Evolutionary conservation across 192 early-diverging fungal genomes (phyloP), one percentile per base, ranked within the genome.

Genomic region (Coemansia nantahalensis): DNA sequence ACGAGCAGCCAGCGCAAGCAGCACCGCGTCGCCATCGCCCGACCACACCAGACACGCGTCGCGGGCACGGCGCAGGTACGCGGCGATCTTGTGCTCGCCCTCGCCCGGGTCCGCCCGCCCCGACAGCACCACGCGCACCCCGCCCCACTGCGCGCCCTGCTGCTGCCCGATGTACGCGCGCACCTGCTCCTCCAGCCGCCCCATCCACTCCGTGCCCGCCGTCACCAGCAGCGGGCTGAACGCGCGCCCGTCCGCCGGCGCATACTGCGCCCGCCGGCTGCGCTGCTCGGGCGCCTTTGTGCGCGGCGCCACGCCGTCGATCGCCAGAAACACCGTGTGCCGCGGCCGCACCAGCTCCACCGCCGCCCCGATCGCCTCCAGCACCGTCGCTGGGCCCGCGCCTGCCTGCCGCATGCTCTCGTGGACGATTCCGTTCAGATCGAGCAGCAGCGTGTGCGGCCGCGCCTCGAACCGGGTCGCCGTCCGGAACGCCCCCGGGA

Each of bases 11-110:
- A 99, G 63, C 3, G 91, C 92, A n/a, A 99, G 78, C 84, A 99
- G 89, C 51, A 97, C 89, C 13, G 94, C 70, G 78, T 97, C 94
- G 5, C 93, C 94, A 68, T 99, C 96, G 32, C 93, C 82, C 33
- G 94, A 95, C 78, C 95, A 99, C 22, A 99, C 73, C 52, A 90
- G 90, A 46, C 94, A 19, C 19, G 91, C 19, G 80, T 83, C 89
- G 26, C 82, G 84, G 8, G 79, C 82, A 30, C 83, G 72, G 1
- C 94, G 84, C 44, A 99, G 88, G 43, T 87, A 97, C 56, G 92
- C 91, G 90, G 97, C 95, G 50, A 99, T 96, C 72, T 99, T 99
- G 59, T 99, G 96, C 67, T 99, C 96, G 31, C 96, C 96, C 67
- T 99, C 96, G 38, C 96, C 96, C 5, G 94, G 93, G 8, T 93